phyloP scores from a whole-genome alignment of 2,329 filamentous ascomycete genomes.

The Colletotrichum sp. region DNA sequence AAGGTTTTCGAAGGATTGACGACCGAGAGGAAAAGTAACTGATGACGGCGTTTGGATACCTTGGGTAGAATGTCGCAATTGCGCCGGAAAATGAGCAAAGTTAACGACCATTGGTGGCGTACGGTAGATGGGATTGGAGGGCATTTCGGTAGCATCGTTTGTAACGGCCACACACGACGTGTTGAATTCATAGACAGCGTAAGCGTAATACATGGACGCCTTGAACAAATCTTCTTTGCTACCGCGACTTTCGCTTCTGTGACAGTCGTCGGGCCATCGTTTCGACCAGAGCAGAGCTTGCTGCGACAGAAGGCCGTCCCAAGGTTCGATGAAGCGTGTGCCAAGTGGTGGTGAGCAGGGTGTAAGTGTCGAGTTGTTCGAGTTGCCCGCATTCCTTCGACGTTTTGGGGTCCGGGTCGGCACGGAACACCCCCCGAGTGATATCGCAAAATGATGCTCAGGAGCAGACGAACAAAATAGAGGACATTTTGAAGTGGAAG shows the following conservation, averaged over 20 bases:
- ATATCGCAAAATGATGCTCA: constrained; percentile 23
- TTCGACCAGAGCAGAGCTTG: background rate
- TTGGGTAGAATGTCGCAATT: constrained; percentile 11
- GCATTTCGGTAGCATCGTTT: constrained; percentile 2
- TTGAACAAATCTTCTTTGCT: background rate
- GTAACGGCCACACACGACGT: background rate
- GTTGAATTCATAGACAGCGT: background rate
- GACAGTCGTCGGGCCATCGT: background rate
- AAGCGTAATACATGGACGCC: background rate
- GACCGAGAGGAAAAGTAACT: background rate
- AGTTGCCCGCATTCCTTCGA: background rate
- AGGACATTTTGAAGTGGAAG: background rate
- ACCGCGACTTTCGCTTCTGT: background rate
- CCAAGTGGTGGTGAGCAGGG: background rate
- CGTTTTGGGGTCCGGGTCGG: background rate
- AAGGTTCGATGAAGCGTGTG: background rate
- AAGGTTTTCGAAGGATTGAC: background rate
- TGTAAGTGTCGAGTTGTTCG: background rate
- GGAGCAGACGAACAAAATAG: constrained; percentile 4
- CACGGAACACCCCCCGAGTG: constrained; percentile 13
- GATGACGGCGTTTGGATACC: constrained; percentile 4
- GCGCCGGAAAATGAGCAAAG: constrained; percentile 3
- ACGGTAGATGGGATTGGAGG: background rate
- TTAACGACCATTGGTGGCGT: background rate
- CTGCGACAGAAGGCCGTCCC: background rate